Evolutionary conservation across 208 protist species (phyloP).

Genomic region (Porcisia deanei): DNA sequence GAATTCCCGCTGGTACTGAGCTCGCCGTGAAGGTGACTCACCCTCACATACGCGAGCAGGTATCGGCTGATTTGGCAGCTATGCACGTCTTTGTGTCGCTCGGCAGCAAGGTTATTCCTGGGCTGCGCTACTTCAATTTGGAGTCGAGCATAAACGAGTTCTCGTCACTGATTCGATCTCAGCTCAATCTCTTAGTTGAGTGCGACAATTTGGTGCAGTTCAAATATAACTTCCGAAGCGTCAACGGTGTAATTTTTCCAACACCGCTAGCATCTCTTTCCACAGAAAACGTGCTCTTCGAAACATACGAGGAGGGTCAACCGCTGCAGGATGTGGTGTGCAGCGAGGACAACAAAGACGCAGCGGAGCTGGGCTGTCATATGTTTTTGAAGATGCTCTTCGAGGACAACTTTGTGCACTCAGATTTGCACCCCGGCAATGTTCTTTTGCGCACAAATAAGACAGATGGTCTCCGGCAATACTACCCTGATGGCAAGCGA

Average conservation of each 20-base stretch:
- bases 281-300: conserved; percentile 74
- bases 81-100: conserved; percentile 62
- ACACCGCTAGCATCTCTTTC: conserved; percentile 63
- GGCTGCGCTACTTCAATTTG: conserved; percentile 67
- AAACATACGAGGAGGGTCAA: conserved; percentile 88
- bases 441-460: conserved; percentile 72
- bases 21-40: conserved; percentile 93
- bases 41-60: conserved; percentile 69
- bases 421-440: conserved; percentile 94
- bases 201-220: conserved; percentile 88
- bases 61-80: conserved; percentile 74
- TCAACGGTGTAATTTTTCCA: conserved; percentile 84
- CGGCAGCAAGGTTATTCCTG: conserved; percentile 56
- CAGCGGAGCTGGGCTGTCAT: conserved; percentile 85
- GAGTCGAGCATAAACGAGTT: conserved; percentile 77
- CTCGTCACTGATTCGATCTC: conserved; percentile 69
- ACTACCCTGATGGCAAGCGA: conserved; percentile 71
- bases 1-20: conserved; percentile 75
- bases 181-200: conserved; percentile 89
- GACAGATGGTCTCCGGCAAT: conserved; percentile 24
- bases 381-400: conserved; percentile 96
- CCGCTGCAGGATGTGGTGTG: conserved; percentile 61
- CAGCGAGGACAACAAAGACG: conserved; percentile 48
- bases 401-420: conserved; percentile 95
- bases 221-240: conserved; percentile 76